phyloP scores from a whole-genome alignment of 129 eudicot genomes.

The Erigeron canadensis region DNA sequence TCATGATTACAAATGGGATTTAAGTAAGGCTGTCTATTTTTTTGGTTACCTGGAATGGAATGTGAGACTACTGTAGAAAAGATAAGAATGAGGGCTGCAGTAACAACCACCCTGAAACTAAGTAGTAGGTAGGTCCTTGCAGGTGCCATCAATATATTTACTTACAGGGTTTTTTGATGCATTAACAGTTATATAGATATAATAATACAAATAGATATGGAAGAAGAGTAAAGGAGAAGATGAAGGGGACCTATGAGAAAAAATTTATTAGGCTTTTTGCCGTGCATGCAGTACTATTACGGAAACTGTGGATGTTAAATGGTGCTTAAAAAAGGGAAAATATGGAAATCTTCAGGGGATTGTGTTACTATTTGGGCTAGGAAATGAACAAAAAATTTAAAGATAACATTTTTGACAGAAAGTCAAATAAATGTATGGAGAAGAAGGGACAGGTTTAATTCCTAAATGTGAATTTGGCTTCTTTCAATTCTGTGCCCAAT shows the following conservation, averaged over 20 bases:
- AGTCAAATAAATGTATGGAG: slow-evolving; percentile 36
- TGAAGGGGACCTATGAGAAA: slow-evolving; percentile 16
- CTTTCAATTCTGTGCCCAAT: slow-evolving; percentile 25
- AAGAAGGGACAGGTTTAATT: slow-evolving; percentile 42
- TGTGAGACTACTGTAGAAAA: slow-evolving; percentile 29
- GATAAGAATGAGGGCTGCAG: slow-evolving; percentile 34
- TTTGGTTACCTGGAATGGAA: slow-evolving; percentile 49
- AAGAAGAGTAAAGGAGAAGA: not conserved
- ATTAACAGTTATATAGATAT: slow-evolving; percentile 11
- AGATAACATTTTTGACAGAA: slow-evolving; percentile 7
- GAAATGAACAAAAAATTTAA: not conserved
- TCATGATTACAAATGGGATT: too few species aligned
- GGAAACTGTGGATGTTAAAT: slow-evolving; percentile 22
- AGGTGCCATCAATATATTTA: slow-evolving; percentile 42
- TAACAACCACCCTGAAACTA: slow-evolving; percentile 39
- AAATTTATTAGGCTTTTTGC: slow-evolving; percentile 14
- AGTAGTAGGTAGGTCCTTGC: slow-evolving; percentile 40
- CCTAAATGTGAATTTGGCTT: slow-evolving; percentile 14
- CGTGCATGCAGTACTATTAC: slow-evolving; percentile 38
- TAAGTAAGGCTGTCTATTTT: slow-evolving; percentile 1
- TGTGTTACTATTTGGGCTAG: slow-evolving; percentile 32
- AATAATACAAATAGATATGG: not conserved
- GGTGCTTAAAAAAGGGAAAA: slow-evolving; percentile 6
- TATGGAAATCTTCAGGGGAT: slow-evolving; percentile 30
- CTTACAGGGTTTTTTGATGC: slow-evolving; percentile 18